Evolutionary conservation across 2,329 filamentous ascomycete genomes (phyloP), one percentile per base, ranked within the genome.

Genomic region (Nemania sp.): DNA sequence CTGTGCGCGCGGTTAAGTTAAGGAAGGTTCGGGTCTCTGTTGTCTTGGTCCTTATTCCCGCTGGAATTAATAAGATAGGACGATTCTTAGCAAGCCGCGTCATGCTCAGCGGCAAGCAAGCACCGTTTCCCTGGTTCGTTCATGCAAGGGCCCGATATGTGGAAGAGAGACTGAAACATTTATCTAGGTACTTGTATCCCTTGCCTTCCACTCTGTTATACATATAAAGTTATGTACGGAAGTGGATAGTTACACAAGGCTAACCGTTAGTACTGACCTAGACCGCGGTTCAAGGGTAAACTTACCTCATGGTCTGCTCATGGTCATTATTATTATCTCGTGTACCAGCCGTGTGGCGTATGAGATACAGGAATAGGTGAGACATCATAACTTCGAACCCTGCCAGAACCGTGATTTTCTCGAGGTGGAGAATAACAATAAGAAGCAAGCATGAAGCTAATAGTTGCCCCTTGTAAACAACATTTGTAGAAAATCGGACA

Each of bases 71-170:
- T 52, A 15, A 27, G 51, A 11, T 18, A 51, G 52, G 53, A 35
- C 29, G 29, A 41, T 54, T 62, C 43, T n/a, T n/a, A n/a, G 49
- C 47, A 63, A 45, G 65, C 32, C 41, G 61, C 32, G 56, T 57
- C 51, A 56, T 56, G 24, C 26, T 51, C 22, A 41, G 26, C 54
- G 27, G 52, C 38, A 47, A 35, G 29, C 47, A 49, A 20, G 18
- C 13, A 32, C 10, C 10, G 52, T 55, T 5, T 41, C 26, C 64
- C 61, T 61, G 51, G 61, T 26, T 22, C 7, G 41, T 24, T 64
- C 52, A 68, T 64, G 66, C 61, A 68, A 64, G 66, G 61, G 61
- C 38, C 57, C 35, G 51, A 27, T 53, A 13, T 55, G 24, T 15
- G 51, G 32, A 43, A 56, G 29, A 26, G 15, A 47, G 4, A 43